Evolutionary conservation across 2,329 filamentous ascomycete genomes (phyloP).

Genomic region (Ophiobolus disseminans): DNA sequence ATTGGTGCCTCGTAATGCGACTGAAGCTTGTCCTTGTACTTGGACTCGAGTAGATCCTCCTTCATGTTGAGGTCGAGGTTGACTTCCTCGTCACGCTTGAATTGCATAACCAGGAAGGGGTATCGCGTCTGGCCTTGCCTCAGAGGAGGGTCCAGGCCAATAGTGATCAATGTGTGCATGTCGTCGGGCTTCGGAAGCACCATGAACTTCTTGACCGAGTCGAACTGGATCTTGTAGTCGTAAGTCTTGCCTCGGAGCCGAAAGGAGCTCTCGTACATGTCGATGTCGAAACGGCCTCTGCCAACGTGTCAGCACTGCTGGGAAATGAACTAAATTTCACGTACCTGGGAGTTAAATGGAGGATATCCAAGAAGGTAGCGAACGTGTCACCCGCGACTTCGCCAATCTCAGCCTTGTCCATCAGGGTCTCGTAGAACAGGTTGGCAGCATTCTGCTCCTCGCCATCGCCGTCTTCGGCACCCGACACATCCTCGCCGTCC

Average conservation of each 20-base stretch:
- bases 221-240: constrained; percentile 99
- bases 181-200: constrained; percentile 98
- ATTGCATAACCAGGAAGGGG: constrained; percentile 98
- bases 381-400: constrained; percentile 99
- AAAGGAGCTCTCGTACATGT: constrained; percentile 99
- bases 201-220: constrained; percentile 98
- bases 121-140: constrained; percentile 97
- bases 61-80: constrained; percentile 96
- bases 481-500: constrained; percentile 67
- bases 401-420: constrained; percentile 98
- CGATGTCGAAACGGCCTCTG: constrained; percentile 98
- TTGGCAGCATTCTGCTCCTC: constrained; percentile 95
- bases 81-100: constrained; percentile 97
- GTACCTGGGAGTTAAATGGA: constrained; percentile 93
- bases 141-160: constrained; percentile 92
- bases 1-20: constrained; percentile 87
- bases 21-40: constrained; percentile 89
- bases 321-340: constrained; percentile 24
- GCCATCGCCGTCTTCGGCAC: constrained; percentile 63
- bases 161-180: constrained; percentile 90
- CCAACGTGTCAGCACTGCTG: constrained; percentile 32
- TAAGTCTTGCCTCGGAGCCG: constrained; percentile 97
- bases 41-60: constrained; percentile 80
- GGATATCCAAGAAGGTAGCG: constrained; percentile 93
- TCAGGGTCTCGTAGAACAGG: constrained; percentile 96